These are phyloP conservation scores for Passiflora organensis DNA, from an alignment of 345 rosid species.

Conservation along the genomic window DNA sequence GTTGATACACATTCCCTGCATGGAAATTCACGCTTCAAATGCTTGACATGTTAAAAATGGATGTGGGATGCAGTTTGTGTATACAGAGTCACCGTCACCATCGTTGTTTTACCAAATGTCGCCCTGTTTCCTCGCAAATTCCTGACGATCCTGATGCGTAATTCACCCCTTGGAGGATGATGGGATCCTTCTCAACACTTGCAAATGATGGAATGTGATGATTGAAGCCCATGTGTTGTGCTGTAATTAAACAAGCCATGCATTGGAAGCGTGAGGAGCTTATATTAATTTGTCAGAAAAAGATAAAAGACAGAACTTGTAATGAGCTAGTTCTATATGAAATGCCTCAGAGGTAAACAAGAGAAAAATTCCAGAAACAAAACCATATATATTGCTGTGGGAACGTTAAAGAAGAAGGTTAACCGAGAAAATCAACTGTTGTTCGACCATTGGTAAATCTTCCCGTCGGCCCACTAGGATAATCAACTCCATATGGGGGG, in stretches of 20 bases:
- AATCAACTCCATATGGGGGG: constrained; percentile 24
- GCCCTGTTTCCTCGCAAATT: constrained; percentile 15
- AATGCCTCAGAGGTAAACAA: background rate
- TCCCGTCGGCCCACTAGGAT: constrained; percentile 23
- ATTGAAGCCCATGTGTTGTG: constrained; percentile 8
- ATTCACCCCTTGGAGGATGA: constrained; percentile 15
- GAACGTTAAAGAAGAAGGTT: background rate
- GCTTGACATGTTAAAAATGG: too few species aligned
- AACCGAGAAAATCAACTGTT: constrained; percentile 5
- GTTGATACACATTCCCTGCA: too few species aligned
- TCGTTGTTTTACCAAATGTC: constrained; percentile 1
- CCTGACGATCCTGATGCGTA: constrained; percentile 18
- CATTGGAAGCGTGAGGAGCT: background rate
- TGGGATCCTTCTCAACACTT: background rate
- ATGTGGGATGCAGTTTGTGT: too few species aligned
- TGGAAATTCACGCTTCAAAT: too few species aligned
- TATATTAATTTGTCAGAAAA: too few species aligned
- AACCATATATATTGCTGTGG: too few species aligned
- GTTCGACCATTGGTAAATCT: constrained; percentile 28
- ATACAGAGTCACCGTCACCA: too few species aligned
- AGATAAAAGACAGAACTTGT: background rate
- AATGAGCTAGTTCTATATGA: background rate
- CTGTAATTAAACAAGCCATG: background rate
- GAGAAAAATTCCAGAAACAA: too few species aligned
- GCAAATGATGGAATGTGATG: constrained; percentile 10